These are phyloP conservation scores for Komagataella kurtzmanii DNA, from an alignment of 805 yeast genomes.

Conservation along the genomic window DNA sequence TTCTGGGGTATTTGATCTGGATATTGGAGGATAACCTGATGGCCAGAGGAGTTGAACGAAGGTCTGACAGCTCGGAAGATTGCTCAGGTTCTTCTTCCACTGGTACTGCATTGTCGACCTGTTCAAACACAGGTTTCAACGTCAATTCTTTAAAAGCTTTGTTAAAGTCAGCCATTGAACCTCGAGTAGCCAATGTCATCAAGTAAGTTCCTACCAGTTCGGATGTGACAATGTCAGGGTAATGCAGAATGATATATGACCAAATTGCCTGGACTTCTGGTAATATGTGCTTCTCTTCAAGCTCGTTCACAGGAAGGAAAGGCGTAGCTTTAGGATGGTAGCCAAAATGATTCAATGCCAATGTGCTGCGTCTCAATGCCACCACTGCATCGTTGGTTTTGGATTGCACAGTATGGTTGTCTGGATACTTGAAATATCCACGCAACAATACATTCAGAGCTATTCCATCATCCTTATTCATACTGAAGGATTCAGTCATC, in stretches of 20 bases:
- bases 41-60: constrained; percentile 4
- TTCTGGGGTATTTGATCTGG: constrained; percentile 21
- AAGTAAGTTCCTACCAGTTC: constrained; percentile 37
- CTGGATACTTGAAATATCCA: constrained; percentile 21
- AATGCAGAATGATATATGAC: constrained; percentile 32
- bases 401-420: constrained; percentile 14
- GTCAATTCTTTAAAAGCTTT: constrained; percentile 22
- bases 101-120: constrained; percentile 3
- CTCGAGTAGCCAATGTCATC: constrained; percentile 26
- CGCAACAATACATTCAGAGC: constrained; percentile 27
- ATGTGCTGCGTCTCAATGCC: constrained; percentile 23
- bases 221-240: constrained; percentile 28
- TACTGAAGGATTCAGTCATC: background rate
- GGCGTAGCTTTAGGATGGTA: constrained; percentile 38
- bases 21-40: constrained; percentile 2
- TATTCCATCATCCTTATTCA: background rate
- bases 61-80: background rate
- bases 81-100: constrained; percentile 6
- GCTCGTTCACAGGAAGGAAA: constrained; percentile 44
- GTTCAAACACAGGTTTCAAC: constrained; percentile 5
- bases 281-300: constrained; percentile 30
- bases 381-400: constrained; percentile 24
- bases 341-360: constrained; percentile 15
- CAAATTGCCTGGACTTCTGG: constrained; percentile 75
- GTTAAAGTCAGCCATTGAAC: constrained; percentile 20